Evolutionary conservation across 2,329 filamentous ascomycete genomes (phyloP), one percentile per base, ranked within the genome.

Genomic region (Talaromyces sp.): DNA sequence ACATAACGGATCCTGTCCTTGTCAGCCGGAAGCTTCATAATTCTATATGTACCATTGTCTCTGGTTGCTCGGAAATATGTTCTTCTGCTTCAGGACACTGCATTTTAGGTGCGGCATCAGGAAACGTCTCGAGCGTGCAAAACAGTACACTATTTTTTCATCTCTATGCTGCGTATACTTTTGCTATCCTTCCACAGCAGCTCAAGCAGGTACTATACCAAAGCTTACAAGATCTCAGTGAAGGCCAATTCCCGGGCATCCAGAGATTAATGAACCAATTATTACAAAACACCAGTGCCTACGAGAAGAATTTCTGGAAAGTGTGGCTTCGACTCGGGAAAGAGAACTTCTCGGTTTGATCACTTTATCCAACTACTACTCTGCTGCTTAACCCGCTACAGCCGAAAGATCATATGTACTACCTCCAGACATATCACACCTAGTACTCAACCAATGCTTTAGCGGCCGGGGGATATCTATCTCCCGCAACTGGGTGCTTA

Each of bases 331-430:
- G 47, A 25, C 33, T 64, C 3, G 62, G 62, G 9, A 59, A 64
- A n/a, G 62, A 64, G 37, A 60, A 27, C 15, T 64, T 64, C 47
- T 61, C 62, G n/a, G 56, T 64, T 43, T 61, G 62, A 64, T 47
- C 17, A 10, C 10, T 5, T 8, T 35, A n/a, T 4, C 15, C 39
- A 43, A 43, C 4, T n/a, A n/a, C 15, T 6, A 43, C 8, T 43
- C 11, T 4, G 15, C 39, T 43, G 15, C 4, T 17, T n/a, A 43
- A n/a, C 39, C 17, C 10, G 37, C 37, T 15, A 11, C 3, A 39
- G 11, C 37, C 2, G 13, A n/a, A n/a, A 43, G 3, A 7, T 15
- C 22, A 49, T 49, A 45, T 22, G 43, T 22, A 19, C 43, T 22
- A 5, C n/a, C 13, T n/a, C 22, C 19, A 45, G 43, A 13, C 19